Conservation (phyloP, 73 alveolate genomes). For the Tetrahymena elliotti region DNA sequence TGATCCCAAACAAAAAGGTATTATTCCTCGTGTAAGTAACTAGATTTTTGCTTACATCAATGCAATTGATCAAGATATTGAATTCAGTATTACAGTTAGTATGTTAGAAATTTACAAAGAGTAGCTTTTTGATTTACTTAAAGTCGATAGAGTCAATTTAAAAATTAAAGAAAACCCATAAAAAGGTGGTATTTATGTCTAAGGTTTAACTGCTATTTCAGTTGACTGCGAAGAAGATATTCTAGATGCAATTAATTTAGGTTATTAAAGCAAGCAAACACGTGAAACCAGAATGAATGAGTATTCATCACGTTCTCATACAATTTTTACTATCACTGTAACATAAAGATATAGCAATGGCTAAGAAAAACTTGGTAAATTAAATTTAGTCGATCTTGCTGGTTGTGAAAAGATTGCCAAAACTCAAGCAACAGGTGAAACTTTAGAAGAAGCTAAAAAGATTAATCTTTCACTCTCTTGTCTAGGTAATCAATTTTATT, state of each 20-base stretch:
- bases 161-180: conserved; percentile 63
- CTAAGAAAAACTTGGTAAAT: conserved; percentile 55
- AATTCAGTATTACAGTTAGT: conserved; percentile 55
- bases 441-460: conserved; percentile 89
- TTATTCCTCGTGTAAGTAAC: conserved; percentile 55
- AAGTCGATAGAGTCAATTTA: conserved; percentile 41
- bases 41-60: conserved; percentile 42
- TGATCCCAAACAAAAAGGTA: conserved; percentile 72
- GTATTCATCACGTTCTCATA: conserved; percentile 34
- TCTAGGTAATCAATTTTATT: conserved; percentile 42
- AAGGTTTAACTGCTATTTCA: conserved; percentile 50
- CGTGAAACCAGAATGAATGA: conserved; percentile 43
- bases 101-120: conserved; percentile 80
- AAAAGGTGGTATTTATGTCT: conserved; percentile 67
- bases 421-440: conserved; percentile 88
- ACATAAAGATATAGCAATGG: conserved; percentile 53
- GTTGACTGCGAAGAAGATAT: conserved; percentile 45
- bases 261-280: conserved; percentile 18
- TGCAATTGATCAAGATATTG: conserved; percentile 46
- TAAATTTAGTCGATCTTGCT: conserved; percentile 92
- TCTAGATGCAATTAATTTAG: conserved; percentile 40
- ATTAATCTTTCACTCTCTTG: conserved; percentile 80
- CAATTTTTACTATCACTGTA: conserved; percentile 40
- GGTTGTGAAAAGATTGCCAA: conserved; percentile 93
- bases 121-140: conserved; percentile 51